Evolutionary conservation across 352 stramenopile species (phyloP).

Genomic region (Thalassiosira mediterranea): DNA sequence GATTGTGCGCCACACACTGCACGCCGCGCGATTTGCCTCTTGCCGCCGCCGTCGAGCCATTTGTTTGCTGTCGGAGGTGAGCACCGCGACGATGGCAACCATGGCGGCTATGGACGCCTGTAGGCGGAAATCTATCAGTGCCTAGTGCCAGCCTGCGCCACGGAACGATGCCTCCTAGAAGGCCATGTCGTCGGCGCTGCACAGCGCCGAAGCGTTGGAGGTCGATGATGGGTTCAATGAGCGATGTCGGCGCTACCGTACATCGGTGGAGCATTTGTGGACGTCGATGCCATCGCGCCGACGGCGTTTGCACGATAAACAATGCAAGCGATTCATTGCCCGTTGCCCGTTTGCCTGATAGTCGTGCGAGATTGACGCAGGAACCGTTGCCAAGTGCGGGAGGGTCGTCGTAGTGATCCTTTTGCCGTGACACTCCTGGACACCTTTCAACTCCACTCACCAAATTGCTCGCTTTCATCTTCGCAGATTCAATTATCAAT

Average conservation of each 20-base stretch:
- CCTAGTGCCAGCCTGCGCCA: no score
- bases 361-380: slow-evolving; percentile 37
- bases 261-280: no score
- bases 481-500: slow-evolving; percentile 7
- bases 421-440: slow-evolving; percentile 6
- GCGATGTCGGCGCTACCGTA: no score
- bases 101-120: no score
- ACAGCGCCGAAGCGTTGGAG: no score
- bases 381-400: slow-evolving; percentile 20
- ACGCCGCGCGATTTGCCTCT: no score
- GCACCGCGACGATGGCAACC: neutral
- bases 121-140: no score
- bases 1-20: no score
- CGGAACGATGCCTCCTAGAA: no score
- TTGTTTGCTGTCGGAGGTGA: neutral
- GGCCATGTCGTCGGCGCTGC: no score
- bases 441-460: slow-evolving; percentile 5
- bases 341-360: slow-evolving; percentile 46
- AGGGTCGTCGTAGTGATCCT: slow-evolving; percentile 6
- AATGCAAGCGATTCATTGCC: slow-evolving; percentile 33
- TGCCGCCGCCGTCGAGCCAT: neutral
- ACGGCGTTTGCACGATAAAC: slow-evolving; percentile 31
- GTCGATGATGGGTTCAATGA: neutral
- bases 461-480: slow-evolving; percentile 18
- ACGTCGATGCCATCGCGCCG: neutral